These are phyloP conservation scores for Atkinsonella texensis DNA, from an alignment of 2,329 filamentous ascomycete genomes.

Conservation along the genomic window DNA sequence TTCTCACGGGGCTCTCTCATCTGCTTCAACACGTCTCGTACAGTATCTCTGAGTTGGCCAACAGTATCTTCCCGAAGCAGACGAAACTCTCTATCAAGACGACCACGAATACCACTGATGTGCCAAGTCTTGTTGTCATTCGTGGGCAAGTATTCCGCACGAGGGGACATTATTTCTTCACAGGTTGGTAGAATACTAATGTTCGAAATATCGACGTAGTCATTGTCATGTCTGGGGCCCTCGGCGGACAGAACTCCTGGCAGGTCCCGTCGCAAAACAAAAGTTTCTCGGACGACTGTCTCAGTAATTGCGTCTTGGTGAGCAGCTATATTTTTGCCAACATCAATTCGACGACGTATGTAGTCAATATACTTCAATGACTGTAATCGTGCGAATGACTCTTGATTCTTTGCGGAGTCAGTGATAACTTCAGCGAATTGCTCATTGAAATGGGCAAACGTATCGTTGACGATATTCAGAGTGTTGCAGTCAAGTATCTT, in stretches of 20 bases:
- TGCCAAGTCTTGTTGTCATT: conserved; percentile 25
- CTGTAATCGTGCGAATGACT: conserved; percentile 17
- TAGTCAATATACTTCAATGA: conserved; percentile 20
- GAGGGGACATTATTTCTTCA: conserved; percentile 30
- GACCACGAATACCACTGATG: conserved; percentile 28
- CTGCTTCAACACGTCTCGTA: conserved; percentile 26
- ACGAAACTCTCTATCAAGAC: conserved; percentile 43
- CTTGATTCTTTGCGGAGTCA: conserved; percentile 5
- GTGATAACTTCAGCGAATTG: conserved; percentile 14
- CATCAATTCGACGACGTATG: conserved; percentile 17
- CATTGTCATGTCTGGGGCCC: conserved; percentile 36
- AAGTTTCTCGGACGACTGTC: conserved; percentile 13
- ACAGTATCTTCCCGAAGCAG: conserved; percentile 43
- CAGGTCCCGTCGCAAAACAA: conserved; percentile 20
- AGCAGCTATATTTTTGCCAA: conserved; percentile 13
- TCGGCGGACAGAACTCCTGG: conserved; percentile 20
- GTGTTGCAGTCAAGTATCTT: conserved; percentile 26
- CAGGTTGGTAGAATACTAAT: conserved; percentile 38
- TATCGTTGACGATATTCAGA: conserved; percentile 18
- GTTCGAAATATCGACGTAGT: conserved; percentile 30
- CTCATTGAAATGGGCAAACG: conserved; percentile 7
- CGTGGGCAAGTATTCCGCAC: conserved; percentile 31
- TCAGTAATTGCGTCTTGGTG: conserved; percentile 9
- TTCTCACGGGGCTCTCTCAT: conserved; percentile 13
- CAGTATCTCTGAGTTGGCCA: conserved; percentile 37